Base-by-base conservation (phyloP, 768 basidiomycete genomes). In the Tylopilus plumbeoviolaceoides region DNA sequence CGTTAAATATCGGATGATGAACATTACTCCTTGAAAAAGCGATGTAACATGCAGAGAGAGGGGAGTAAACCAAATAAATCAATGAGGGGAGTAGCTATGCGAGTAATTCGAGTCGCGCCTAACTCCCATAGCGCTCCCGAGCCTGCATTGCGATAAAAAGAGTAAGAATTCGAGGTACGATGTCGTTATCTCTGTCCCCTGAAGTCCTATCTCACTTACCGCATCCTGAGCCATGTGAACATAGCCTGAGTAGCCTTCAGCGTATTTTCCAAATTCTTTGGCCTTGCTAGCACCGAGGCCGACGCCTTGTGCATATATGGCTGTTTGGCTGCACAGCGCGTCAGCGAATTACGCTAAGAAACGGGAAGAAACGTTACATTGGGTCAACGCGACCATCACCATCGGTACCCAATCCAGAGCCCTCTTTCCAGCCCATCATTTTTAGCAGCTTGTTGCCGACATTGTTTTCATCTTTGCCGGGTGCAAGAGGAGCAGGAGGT, bases 401-500 rank as follows among this genome's bases (percentile, higher is more conserved):
- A 44, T 78, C 78, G 7, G 82, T 78, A 1, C 95, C 95, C 38
- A 98, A 71, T 1, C 95, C 95, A 15, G 80, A 84, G 7, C 95
- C 95, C 62, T 89, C 88, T 57, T 79, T 89, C 95, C 95, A 98
- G 1, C 95, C 97, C 95, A 98, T 98, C 83, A 95, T 95, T 69
- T 92, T 91, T 57, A 98, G 69, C 52, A 99, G 67, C 64, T 91
- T 94, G 65, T 95, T 95, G 7, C 97, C 97, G 11, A 92, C 81
- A 60, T 98, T 98, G 39, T 62, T 84, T 46, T 85, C 82, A 61
- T 98, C 94, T 65, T 90, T 75, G 6, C 82, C 89, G 6, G 85
- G 89, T 59, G 86, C 83, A 4, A 85, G 61, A 3, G 82, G 75
- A 6, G 81, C 78, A 9, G 83, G 82, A 1, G 87, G 82, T 0